Conservation (phyloP, 768 basidiomycete genomes). For the Kwoniella shandongensis region DNA sequence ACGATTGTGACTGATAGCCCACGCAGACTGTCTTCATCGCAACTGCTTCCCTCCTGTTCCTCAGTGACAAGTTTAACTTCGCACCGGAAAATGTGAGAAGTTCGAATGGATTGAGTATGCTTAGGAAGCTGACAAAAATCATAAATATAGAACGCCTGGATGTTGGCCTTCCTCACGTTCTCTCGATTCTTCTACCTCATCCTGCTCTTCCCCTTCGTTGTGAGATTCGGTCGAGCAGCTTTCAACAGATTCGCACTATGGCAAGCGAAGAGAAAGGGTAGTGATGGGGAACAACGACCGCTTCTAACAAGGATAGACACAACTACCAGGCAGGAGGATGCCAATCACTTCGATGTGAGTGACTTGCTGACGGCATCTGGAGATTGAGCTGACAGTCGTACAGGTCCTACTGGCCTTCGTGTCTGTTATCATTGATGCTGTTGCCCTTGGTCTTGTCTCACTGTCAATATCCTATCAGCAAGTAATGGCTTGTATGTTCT, state of each 20-base stretch:
- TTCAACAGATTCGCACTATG: constrained; percentile 26
- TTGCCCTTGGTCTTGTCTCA: constrained; percentile 36
- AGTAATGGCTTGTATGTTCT: constrained; percentile 30
- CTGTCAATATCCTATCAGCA: constrained; percentile 34
- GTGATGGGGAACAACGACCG: constrained; percentile 22
- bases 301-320: constrained; percentile 11
- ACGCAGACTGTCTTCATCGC: constrained; percentile 45
- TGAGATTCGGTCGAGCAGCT: constrained; percentile 28
- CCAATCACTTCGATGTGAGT: constrained; percentile 50
- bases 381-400: neutral
- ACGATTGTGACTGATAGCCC: neutral
- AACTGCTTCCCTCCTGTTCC: constrained; percentile 42
- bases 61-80: constrained; percentile 46
- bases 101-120: neutral
- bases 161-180: constrained; percentile 44
- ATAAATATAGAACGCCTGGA: constrained; percentile 39
- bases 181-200: constrained; percentile 37
- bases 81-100: constrained; percentile 36
- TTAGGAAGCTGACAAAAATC: too few relatives aligned
- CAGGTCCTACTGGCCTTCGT: constrained; percentile 42
- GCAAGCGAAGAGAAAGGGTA: constrained; percentile 11
- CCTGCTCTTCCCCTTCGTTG: constrained; percentile 43
- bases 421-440: constrained; percentile 37
- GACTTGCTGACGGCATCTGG: neutral
- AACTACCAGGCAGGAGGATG: constrained; percentile 24